Evolutionary conservation across 75 land plant species (phyloP).

Genomic region (Pinus tabuliformis): DNA sequence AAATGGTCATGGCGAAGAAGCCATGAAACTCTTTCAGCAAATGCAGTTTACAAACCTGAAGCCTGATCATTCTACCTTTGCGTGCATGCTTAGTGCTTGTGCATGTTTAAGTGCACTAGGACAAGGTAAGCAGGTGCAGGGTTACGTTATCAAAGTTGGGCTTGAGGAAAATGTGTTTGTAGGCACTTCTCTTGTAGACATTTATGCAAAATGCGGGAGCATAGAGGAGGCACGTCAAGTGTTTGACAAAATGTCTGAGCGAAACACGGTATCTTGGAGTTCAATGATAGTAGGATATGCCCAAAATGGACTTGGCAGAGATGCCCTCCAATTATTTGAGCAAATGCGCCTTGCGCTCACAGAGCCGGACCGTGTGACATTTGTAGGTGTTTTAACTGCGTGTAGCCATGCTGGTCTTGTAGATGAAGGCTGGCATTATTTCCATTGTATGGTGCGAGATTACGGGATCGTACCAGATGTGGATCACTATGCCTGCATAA

Average conservation of each 20-base stretch:
- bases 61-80: slow-evolving; percentile 57
- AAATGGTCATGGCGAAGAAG: slow-evolving; percentile 45
- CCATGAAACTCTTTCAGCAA: slow-evolving; percentile 38
- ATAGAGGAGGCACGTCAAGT: slow-evolving; percentile 37
- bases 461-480: slow-evolving; percentile 11
- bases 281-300: slow-evolving; percentile 68
- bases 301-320: slow-evolving; percentile 53
- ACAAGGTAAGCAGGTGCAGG: slow-evolving; percentile 57
- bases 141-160: slow-evolving; percentile 15
- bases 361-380: slow-evolving; percentile 27
- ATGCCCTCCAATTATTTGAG: slow-evolving; percentile 31
- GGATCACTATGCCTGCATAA: slow-evolving; percentile 33
- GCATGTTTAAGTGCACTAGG: slow-evolving; percentile 28
- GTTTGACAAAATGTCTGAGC: slow-evolving; percentile 39
- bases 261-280: slow-evolving; percentile 66
- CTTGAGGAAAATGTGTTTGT: slow-evolving; percentile 44
- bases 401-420: slow-evolving; percentile 35
- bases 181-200: slow-evolving; percentile 65
- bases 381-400: slow-evolving; percentile 34
- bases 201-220: slow-evolving; percentile 72
- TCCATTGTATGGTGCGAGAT: slow-evolving; percentile 21
- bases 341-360: slow-evolving; percentile 10
- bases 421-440: slow-evolving; percentile 20
- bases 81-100: slow-evolving; percentile 68
- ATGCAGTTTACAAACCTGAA: slow-evolving; percentile 37